Evolutionary conservation across 495 filamentous ascomycete species (phyloP).

Genomic region (Neurospora tetraspora): DNA sequence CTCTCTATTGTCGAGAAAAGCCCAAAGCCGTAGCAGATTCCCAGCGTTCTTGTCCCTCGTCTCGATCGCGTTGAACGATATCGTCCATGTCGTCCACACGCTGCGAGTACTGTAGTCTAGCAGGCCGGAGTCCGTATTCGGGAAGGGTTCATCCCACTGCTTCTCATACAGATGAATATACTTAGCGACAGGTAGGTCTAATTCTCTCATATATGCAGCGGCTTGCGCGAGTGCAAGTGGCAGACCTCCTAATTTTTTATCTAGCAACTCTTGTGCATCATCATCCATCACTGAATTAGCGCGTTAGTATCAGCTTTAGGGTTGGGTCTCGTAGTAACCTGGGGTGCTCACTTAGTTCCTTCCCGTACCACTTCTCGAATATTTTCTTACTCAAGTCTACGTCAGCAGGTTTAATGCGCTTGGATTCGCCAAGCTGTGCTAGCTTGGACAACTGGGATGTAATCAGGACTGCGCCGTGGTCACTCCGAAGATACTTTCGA

Average conservation of each 20-base stretch:
- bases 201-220: conserved; percentile 29
- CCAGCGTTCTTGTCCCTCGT: conserved; percentile 8
- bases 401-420: conserved; percentile 4
- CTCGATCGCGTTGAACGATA: conserved; percentile 22
- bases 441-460: conserved; percentile 9
- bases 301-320: background rate
- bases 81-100: conserved; percentile 19
- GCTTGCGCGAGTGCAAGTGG: conserved; percentile 35
- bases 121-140: too few species aligned
- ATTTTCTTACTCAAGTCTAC: background rate
- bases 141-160: conserved; percentile 17
- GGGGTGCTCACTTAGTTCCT: too few species aligned
- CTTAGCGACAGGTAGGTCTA: conserved; percentile 4
- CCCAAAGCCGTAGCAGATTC: conserved; percentile 20
- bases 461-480: conserved; percentile 32
- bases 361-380: too few species aligned
- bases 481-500: conserved; percentile 24
- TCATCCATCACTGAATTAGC: conserved; percentile 5
- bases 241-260: conserved; percentile 27
- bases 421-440: conserved; percentile 8
- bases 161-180: conserved; percentile 34
- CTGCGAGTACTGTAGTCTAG: too few species aligned
- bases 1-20: conserved; percentile 23
- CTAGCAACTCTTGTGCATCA: conserved; percentile 6
- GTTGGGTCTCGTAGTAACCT: too few species aligned